phyloP scores from a whole-genome alignment of 2,329 filamentous ascomycete species.

The Colletotrichum sp. region DNA sequence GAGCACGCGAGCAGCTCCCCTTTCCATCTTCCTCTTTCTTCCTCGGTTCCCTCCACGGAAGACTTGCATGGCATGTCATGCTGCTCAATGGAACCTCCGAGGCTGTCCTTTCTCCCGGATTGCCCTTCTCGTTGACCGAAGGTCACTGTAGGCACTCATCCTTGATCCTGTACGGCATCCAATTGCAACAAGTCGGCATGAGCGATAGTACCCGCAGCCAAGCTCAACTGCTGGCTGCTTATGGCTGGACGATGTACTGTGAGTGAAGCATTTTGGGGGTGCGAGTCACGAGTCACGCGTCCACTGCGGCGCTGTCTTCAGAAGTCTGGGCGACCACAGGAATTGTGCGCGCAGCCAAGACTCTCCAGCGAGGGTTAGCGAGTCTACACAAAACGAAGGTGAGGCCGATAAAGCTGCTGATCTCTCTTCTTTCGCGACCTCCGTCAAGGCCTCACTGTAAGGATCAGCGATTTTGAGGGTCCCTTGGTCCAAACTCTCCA shows the following conservation, averaged over 20 bases:
- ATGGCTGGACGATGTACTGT: not conserved
- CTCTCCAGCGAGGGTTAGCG: not conserved
- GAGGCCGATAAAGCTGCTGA: not conserved
- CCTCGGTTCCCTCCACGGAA: not conserved
- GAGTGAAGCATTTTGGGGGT: not conserved
- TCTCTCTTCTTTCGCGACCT: not conserved
- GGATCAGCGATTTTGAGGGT: not conserved
- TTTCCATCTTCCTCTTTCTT: not conserved
- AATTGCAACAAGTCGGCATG: not conserved
- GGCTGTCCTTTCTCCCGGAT: not conserved
- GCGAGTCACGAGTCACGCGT: conserved; percentile 1
- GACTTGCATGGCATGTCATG: not conserved
- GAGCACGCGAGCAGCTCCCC: conserved; percentile 8
- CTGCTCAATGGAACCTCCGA: not conserved
- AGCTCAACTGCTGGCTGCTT: not conserved
- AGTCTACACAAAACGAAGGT: conserved; percentile 2
- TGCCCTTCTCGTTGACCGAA: not conserved
- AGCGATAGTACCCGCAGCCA: not conserved
- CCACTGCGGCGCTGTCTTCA: not conserved
- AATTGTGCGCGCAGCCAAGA: conserved; percentile 4
- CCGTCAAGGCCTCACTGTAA: not conserved
- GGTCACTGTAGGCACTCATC: not conserved
- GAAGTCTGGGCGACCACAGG: not conserved
- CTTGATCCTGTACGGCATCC: not conserved
- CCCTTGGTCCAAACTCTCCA: not conserved